Conservation (phyloP, 2,329 filamentous ascomycete species). For the Diaporthe longicolla region DNA sequence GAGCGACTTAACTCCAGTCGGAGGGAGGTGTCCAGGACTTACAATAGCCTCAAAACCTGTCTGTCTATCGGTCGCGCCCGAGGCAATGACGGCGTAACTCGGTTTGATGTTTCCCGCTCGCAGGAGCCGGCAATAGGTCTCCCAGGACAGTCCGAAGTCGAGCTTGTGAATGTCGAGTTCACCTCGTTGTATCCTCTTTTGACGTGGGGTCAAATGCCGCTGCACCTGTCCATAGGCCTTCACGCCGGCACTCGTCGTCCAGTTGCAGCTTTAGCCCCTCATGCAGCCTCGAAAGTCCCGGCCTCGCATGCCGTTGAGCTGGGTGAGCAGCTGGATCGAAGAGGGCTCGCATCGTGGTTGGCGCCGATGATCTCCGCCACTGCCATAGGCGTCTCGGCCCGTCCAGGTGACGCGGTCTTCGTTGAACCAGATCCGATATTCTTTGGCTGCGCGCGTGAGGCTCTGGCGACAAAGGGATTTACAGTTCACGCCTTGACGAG, state of each 20-base stretch:
- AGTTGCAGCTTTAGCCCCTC: background rate
- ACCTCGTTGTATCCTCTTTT: slow-evolving; percentile 53
- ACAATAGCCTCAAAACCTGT: slow-evolving; percentile 52
- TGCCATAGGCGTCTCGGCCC: background rate
- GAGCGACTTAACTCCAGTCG: slow-evolving; percentile 56
- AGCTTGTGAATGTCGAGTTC: slow-evolving; percentile 53
- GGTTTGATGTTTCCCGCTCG: slow-evolving; percentile 44
- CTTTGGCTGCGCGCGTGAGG: background rate
- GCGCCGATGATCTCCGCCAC: background rate
- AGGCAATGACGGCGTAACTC: slow-evolving; percentile 41
- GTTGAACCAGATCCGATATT: slow-evolving; percentile 48
- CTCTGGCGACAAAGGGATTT: slow-evolving; percentile 26
- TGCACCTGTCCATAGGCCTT: slow-evolving; percentile 54
- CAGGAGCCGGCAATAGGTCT: background rate
- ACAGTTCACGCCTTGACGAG: slow-evolving; percentile 47
- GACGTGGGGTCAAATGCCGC: slow-evolving; percentile 40
- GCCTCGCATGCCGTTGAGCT: background rate
- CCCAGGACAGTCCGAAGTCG: background rate
- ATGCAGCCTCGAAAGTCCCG: background rate
- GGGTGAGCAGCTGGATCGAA: background rate
- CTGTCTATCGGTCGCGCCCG: slow-evolving; percentile 47
- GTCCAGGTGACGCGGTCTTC: slow-evolving; percentile 45
- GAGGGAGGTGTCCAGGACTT: slow-evolving; percentile 50
- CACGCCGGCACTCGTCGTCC: slow-evolving; percentile 45
- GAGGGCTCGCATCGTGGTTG: background rate